Evolutionary conservation across 495 filamentous ascomycete genomes (phyloP).

Genomic region (Xylaria acuta): DNA sequence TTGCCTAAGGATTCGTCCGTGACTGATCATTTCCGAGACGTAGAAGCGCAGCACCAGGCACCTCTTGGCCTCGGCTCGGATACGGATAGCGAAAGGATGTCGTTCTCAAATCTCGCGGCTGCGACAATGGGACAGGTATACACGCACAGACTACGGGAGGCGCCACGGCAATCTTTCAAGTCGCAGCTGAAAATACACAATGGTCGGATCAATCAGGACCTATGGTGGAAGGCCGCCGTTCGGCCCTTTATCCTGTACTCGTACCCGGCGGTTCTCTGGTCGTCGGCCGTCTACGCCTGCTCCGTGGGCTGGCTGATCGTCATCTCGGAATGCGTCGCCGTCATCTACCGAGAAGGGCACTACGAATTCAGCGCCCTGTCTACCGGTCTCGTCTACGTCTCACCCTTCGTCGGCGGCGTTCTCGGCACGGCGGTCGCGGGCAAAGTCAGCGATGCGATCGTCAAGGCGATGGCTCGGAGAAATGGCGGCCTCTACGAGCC

Average conservation of each 20-base stretch:
- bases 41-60: constrained; percentile 24
- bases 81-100: constrained; percentile 45
- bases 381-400: constrained; percentile 87
- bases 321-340: constrained; percentile 82
- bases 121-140: constrained; percentile 52
- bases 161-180: constrained; percentile 69
- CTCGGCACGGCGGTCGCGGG: constrained; percentile 91
- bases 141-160: constrained; percentile 63
- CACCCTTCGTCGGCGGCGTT: constrained; percentile 86
- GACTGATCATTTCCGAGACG: constrained; percentile 27
- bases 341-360: constrained; percentile 71
- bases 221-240: constrained; percentile 75
- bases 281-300: constrained; percentile 81
- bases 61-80: constrained; percentile 31
- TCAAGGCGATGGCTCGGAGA: constrained; percentile 75
- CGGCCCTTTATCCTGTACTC: constrained; percentile 86
- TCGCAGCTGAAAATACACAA: constrained; percentile 76
- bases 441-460: constrained; percentile 84
- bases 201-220: constrained; percentile 77
- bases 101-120: constrained; percentile 36
- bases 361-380: constrained; percentile 84
- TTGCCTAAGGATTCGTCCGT: constrained; percentile 32
- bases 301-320: constrained; percentile 97
- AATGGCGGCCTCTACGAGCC: constrained; percentile 96
- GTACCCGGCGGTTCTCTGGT: constrained; percentile 93